Conservation (phyloP, 2,329 filamentous ascomycete genomes). For the Colletotrichum tofieldiae region DNA sequence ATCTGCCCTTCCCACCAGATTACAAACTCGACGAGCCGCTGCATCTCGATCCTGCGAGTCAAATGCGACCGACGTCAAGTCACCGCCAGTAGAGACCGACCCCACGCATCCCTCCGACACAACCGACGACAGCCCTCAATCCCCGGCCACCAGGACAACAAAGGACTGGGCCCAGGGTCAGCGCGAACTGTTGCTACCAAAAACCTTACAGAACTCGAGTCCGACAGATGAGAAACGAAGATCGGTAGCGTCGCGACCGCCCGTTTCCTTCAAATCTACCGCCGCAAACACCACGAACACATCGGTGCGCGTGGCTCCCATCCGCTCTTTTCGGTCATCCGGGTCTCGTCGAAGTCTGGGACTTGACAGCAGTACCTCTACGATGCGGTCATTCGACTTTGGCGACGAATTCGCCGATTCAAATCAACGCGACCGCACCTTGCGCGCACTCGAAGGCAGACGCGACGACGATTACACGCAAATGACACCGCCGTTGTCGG, state of each 20-base stretch:
- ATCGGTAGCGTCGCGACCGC: conserved; percentile 59
- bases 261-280: conserved; percentile 66
- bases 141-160: conserved; percentile 50
- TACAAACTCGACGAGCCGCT: conserved; percentile 57
- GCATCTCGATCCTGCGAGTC: conserved; percentile 57
- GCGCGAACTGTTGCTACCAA: conserved; percentile 64
- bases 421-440: conserved; percentile 64
- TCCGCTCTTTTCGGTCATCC: conserved; percentile 71
- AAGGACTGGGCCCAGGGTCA: conserved; percentile 59
- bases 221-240: conserved; percentile 65
- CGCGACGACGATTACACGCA: conserved; percentile 55
- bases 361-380: conserved; percentile 67
- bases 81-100: conserved; percentile 52
- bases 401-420: conserved; percentile 61
- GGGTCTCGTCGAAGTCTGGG: conserved; percentile 69
- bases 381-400: conserved; percentile 60
- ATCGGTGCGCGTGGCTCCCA: conserved; percentile 65
- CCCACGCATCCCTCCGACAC: conserved; percentile 52
- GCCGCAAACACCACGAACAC: conserved; percentile 50
- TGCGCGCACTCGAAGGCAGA: conserved; percentile 67
- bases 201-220: conserved; percentile 55
- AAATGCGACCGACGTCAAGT: conserved; percentile 52
- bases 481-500: conserved; percentile 60
- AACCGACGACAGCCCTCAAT: conserved; percentile 45
- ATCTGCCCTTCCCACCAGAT: conserved; percentile 50